Conservation (phyloP, 2,329 filamentous ascomycete genomes). For the Diplocarpon mali region DNA sequence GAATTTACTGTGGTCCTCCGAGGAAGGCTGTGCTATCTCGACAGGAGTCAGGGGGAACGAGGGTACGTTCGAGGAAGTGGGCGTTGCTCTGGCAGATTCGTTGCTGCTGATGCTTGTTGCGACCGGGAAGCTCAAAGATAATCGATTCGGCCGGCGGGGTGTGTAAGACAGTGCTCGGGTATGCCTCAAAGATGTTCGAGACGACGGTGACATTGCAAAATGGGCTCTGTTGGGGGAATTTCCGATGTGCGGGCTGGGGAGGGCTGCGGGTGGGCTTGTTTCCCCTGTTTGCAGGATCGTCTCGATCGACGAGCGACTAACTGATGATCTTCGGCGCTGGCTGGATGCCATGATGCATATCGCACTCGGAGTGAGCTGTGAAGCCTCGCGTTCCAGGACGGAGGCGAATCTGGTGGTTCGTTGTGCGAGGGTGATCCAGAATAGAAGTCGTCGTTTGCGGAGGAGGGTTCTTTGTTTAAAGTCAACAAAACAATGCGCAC, state of each 20-base stretch:
- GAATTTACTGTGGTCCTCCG: slow-evolving; percentile 35
- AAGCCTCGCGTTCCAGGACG: slow-evolving; percentile 14
- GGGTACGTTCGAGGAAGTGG: slow-evolving; percentile 20
- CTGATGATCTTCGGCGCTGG: slow-evolving; percentile 20
- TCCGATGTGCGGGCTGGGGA: slow-evolving; percentile 21
- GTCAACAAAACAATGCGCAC: slow-evolving; percentile 20
- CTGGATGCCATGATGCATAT: slow-evolving; percentile 24
- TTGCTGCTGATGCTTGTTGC: slow-evolving; percentile 17
- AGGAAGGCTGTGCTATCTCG: slow-evolving; percentile 17
- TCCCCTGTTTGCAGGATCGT: slow-evolving; percentile 24
- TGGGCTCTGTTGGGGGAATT: slow-evolving; percentile 19
- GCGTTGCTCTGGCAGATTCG: slow-evolving; percentile 22
- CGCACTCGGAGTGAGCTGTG: slow-evolving; percentile 14
- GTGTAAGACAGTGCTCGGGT: slow-evolving; percentile 22
- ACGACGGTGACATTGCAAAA: slow-evolving; percentile 20
- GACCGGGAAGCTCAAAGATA: slow-evolving; percentile 27
- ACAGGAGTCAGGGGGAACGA: slow-evolving; percentile 22
- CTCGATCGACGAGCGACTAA: slow-evolving; percentile 23
- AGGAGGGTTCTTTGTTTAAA: slow-evolving; percentile 13
- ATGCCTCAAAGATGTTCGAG: slow-evolving; percentile 13
- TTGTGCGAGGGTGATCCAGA: slow-evolving; percentile 17
- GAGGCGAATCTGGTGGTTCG: slow-evolving; percentile 13
- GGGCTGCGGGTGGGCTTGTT: slow-evolving; percentile 14
- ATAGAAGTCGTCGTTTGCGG: slow-evolving; percentile 12
- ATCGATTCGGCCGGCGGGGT: slow-evolving; percentile 22